Evolutionary conservation across 345 rosid species (phyloP).

Genomic region (Raphanus sativus): DNA sequence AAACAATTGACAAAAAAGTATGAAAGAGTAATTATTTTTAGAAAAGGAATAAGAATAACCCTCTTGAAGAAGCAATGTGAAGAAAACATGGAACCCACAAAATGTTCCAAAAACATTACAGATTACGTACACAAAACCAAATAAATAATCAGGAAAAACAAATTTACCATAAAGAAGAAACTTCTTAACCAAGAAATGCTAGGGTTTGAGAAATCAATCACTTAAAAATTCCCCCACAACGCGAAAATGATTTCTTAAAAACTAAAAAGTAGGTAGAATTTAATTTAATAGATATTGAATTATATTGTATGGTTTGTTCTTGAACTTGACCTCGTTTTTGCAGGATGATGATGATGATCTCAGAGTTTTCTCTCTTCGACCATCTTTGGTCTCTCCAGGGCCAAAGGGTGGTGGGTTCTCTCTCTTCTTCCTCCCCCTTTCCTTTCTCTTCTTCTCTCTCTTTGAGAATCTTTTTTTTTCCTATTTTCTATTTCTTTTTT

Average conservation of each 20-base stretch:
- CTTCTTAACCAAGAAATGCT: constrained; percentile 26
- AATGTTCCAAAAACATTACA: not conserved
- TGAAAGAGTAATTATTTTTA: not conserved
- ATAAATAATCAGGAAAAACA: not conserved
- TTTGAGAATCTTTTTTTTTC: constrained; percentile 10
- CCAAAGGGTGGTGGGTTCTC: constrained; percentile 38
- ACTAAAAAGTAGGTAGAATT: not conserved
- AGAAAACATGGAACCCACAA: constrained; percentile 24
- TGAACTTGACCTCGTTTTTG: constrained; percentile 48
- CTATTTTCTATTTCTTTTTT: constrained; percentile 18
- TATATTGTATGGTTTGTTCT: constrained; percentile 24
- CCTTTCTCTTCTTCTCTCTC: constrained; percentile 24
- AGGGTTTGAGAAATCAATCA: constrained; percentile 44
- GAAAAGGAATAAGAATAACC: constrained; percentile 48
- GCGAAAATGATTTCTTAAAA: constrained; percentile 3
- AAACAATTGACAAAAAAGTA: not conserved
- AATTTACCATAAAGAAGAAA: constrained; percentile 25
- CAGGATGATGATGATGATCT: constrained; percentile 53
- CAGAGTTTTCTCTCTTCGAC: constrained; percentile 73
- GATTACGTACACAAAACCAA: not conserved
- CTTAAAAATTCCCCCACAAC: constrained; percentile 37
- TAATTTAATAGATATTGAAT: not conserved
- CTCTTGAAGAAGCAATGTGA: constrained; percentile 57
- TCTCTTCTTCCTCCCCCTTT: constrained; percentile 29
- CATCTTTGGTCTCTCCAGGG: constrained; percentile 51